These are phyloP conservation scores for Cryphonectria carpinicola DNA, from an alignment of 2,329 filamentous ascomycete genomes.

Conservation along the genomic window DNA sequence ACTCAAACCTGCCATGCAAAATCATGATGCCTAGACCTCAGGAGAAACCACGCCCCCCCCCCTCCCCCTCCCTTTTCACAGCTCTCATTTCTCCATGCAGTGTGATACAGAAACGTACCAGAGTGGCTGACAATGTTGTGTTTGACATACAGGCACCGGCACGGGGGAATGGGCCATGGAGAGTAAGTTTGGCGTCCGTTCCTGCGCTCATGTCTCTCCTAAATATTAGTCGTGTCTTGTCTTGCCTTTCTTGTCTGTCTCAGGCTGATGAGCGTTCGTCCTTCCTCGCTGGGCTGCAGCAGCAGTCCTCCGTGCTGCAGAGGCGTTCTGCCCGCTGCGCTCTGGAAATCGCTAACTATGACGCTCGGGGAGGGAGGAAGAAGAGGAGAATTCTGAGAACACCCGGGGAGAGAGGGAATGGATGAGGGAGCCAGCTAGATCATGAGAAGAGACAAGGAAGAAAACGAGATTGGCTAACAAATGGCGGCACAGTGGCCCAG, in stretches of 20 bases:
- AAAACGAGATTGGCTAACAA: constrained; percentile 15
- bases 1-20: no score
- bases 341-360: not conserved
- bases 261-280: not conserved
- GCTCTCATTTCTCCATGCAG: not conserved
- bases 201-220: constrained; percentile 13
- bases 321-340: not conserved
- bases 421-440: not conserved
- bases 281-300: not conserved
- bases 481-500: constrained; percentile 48
- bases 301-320: not conserved
- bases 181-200: constrained; percentile 42
- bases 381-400: not conserved
- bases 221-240: not conserved
- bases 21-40: no score
- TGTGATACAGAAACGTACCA: not conserved
- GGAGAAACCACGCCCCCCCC: no score
- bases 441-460: not conserved
- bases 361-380: not conserved
- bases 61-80: no score
- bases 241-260: constrained; percentile 7
- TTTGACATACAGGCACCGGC: constrained; percentile 46
- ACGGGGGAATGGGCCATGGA: constrained; percentile 57
- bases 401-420: not conserved
- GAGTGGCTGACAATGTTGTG: constrained; percentile 28